Percentiles rank a stretch among this genome's conserved stretches.
Evolutionary conservation across 2,329 filamentous ascomycete genomes (phyloP).

Genomic region (Penicillium sp.): DNA sequence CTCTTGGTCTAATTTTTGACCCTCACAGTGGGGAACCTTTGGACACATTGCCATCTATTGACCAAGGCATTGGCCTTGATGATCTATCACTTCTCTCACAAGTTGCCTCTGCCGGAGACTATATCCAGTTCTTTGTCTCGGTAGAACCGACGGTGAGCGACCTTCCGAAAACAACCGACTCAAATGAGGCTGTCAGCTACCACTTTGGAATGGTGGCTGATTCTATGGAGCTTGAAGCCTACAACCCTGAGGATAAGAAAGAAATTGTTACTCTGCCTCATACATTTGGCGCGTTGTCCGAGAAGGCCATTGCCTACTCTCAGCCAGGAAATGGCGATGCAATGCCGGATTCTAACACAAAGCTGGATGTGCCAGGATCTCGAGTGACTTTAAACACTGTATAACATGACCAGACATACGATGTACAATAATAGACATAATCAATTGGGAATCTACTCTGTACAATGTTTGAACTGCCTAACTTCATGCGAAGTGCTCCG

Average conservation of each 20-base stretch:
- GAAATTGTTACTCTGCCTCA: slow-evolving; percentile 29
- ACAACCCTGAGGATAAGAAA: background rate
- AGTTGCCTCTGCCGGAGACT: slow-evolving; percentile 39
- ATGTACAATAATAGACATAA: slow-evolving; percentile 5
- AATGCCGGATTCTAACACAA: slow-evolving; percentile 28
- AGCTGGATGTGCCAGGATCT: slow-evolving; percentile 38
- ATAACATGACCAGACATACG: background rate
- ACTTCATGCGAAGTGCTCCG: background rate
- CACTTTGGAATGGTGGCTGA: slow-evolving; percentile 36
- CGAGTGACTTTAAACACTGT: slow-evolving; percentile 24
- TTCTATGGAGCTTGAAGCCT: slow-evolving; percentile 18
- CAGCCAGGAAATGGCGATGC: slow-evolving; percentile 19
- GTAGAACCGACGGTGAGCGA: slow-evolving; percentile 20
- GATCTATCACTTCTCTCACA: slow-evolving; percentile 43
- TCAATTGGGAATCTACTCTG: background rate
- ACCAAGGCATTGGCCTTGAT: slow-evolving; percentile 25
- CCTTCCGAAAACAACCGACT: background rate
- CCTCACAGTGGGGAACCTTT: background rate
- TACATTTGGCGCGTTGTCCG: slow-evolving; percentile 42
- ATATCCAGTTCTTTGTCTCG: slow-evolving; percentile 45
- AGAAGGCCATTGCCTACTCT: slow-evolving; percentile 39
- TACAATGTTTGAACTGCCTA: background rate
- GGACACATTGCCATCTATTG: slow-evolving; percentile 23
- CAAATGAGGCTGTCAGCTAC: slow-evolving; percentile 21
- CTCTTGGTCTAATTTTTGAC: slow-evolving; percentile 30